phyloP scores from a whole-genome alignment of 176 grass and related monocot species.

The Oryza glumipatula region DNA sequence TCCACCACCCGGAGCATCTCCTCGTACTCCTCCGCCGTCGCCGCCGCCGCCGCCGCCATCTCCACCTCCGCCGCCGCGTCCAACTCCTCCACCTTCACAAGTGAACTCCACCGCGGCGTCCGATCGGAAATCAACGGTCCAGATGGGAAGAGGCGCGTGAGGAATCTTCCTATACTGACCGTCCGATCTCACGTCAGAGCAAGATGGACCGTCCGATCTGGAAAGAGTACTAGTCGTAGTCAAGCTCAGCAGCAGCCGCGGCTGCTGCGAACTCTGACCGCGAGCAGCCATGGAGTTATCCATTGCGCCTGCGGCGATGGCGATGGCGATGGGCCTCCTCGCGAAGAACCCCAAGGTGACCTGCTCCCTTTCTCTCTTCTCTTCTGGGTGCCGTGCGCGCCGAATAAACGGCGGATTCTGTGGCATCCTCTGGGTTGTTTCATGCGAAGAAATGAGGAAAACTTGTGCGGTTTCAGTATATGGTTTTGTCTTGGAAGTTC shows the following conservation, averaged over 20 bases:
- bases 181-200: conserved; percentile 15
- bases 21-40: conserved; percentile 43
- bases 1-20: conserved; percentile 58
- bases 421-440: not conserved
- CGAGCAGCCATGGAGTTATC: conserved; percentile 44
- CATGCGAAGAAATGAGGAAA: not conserved
- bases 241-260: not conserved
- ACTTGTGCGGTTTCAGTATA: conserved; percentile 1
- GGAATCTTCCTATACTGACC: not conserved
- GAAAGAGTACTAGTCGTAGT: not conserved
- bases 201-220: not conserved
- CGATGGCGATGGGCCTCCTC: conserved; percentile 8
- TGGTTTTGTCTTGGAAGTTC: not conserved
- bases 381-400: not conserved
- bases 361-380: not conserved
- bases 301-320: conserved; percentile 4
- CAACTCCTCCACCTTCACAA: not conserved
- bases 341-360: conserved; percentile 26
- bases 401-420: not conserved
- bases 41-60: conserved; percentile 3
- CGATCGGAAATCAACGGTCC: conserved; percentile 7
- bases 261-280: not conserved
- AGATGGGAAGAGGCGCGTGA: not conserved
- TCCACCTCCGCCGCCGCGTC: conserved; percentile 8
- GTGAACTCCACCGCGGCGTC: not conserved